Conservation (phyloP, 495 filamentous ascomycete species). For the Rostrohypoxylon terebratum region DNA sequence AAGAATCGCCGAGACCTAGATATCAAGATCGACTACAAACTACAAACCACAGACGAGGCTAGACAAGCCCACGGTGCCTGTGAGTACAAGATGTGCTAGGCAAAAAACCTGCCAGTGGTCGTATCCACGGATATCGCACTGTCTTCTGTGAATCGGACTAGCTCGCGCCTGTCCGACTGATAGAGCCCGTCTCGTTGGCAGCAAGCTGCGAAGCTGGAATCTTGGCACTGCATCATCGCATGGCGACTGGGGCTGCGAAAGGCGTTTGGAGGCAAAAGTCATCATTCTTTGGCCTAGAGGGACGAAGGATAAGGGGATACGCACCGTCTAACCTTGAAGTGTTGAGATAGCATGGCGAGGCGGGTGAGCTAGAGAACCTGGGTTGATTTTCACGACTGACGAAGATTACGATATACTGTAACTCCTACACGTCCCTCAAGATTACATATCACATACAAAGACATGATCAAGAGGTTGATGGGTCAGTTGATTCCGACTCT, state of each 20-base stretch:
- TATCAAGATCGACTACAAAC: constrained; percentile 84
- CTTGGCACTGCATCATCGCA: constrained; percentile 33
- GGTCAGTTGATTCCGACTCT: constrained; percentile 32
- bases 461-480: constrained; percentile 40
- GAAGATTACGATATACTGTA: constrained; percentile 44
- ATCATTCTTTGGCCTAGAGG: constrained; percentile 19
- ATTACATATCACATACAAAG: constrained; percentile 1
- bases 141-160: constrained; percentile 7
- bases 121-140: constrained; percentile 3
- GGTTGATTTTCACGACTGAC: constrained; percentile 35
- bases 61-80: constrained; percentile 76
- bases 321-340: neutral
- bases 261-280: constrained; percentile 41
- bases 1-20: constrained; percentile 96
- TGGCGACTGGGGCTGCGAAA: constrained; percentile 28
- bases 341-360: constrained; percentile 1
- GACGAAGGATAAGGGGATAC: constrained; percentile 1
- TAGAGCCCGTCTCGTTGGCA: constrained; percentile 5
- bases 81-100: constrained; percentile 88
- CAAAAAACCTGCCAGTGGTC: neutral
- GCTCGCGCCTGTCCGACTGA: neutral
- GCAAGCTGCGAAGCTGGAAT: constrained; percentile 16
- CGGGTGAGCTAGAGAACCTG: neutral
- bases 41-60: constrained; percentile 77
- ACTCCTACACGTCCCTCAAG: constrained; percentile 45